Percentiles rank a stretch among this genome's conserved stretches.
These are phyloP conservation scores for Sphagnum fallax DNA, from an alignment of 228 moss, liverwort and hornwort species.

Conservation along the genomic window DNA sequence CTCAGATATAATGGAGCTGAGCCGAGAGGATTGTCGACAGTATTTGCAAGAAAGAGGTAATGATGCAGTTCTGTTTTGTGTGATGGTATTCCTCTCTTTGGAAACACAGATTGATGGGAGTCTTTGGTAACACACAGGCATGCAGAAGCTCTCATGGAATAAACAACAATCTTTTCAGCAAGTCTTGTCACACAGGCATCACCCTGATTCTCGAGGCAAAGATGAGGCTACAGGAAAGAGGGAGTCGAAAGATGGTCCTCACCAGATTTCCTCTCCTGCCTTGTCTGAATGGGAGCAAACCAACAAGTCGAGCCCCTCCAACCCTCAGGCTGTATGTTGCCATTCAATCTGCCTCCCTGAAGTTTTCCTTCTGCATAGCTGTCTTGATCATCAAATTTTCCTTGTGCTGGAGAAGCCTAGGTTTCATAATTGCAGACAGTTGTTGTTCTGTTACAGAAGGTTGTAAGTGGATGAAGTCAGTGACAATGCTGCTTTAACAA, in stretches of 20 bases:
- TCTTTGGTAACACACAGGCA: constrained; percentile 4
- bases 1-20: constrained; percentile 17
- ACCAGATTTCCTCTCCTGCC: constrained; percentile 4
- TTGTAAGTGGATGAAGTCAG: no score
- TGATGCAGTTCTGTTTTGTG: no score
- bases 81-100: no score
- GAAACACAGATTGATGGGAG: no score
- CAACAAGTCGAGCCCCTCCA: neutral
- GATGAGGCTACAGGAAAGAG: constrained; percentile 8
- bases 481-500: no score
- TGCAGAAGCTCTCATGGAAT: constrained; percentile 20
- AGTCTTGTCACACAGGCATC: constrained; percentile 2
- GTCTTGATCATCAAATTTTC: neutral
- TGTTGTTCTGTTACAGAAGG: no score
- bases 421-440: no score
- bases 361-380: neutral
- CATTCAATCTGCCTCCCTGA: neutral
- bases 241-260: constrained; percentile 19
- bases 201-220: constrained; percentile 15
- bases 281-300: constrained; percentile 12
- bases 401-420: no score
- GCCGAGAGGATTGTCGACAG: constrained; percentile 17
- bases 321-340: constrained; percentile 7
- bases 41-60: constrained; percentile 16
- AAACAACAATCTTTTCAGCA: constrained; percentile 9